Evolutionary conservation across 495 filamentous ascomycete genomes (phyloP).

Genomic region (Bacidia gigantensis): DNA sequence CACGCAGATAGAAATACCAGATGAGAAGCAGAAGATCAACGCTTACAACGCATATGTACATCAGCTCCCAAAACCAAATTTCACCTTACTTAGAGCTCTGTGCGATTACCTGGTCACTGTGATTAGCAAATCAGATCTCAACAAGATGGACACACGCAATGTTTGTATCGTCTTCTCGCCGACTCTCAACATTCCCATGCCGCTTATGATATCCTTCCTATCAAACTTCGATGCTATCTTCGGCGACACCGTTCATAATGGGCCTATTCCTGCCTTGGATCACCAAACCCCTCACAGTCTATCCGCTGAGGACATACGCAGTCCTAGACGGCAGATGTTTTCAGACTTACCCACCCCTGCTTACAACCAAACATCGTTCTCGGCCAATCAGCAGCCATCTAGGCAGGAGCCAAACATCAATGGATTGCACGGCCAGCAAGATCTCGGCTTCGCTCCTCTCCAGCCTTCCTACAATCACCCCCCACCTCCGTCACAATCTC

Average conservation of each 20-base stretch:
- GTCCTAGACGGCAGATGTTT: conserved; percentile 56
- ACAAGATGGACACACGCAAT: conserved; percentile 97
- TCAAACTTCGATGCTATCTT: conserved; percentile 84
- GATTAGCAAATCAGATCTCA: conserved; percentile 74
- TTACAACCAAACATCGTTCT: conserved; percentile 49
- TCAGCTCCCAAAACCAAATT: conserved; percentile 66
- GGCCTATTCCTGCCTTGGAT: conserved; percentile 31
- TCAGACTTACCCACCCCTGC: conserved; percentile 53
- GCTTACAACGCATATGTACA: conserved; percentile 79
- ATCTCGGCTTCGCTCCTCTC: conserved; percentile 49
- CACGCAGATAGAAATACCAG: conserved; percentile 42
- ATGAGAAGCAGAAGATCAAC: conserved; percentile 61
- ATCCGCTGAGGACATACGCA: conserved; percentile 47
- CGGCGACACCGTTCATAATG: conserved; percentile 49
- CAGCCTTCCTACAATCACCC: conserved; percentile 43
- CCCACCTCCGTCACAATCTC: not conserved
- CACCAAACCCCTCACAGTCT: conserved; percentile 31
- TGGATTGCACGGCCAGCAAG: conserved; percentile 22
- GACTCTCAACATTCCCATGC: conserved; percentile 89
- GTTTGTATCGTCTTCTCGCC: conserved; percentile 98
- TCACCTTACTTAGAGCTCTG: conserved; percentile 64
- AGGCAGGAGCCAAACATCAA: conserved; percentile 18
- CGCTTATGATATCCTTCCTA: conserved; percentile 85
- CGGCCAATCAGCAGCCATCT: conserved; percentile 9
- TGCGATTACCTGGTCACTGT: conserved; percentile 78